Conservation (phyloP, 2,329 filamentous ascomycete genomes). For the Xylaria sp. region DNA sequence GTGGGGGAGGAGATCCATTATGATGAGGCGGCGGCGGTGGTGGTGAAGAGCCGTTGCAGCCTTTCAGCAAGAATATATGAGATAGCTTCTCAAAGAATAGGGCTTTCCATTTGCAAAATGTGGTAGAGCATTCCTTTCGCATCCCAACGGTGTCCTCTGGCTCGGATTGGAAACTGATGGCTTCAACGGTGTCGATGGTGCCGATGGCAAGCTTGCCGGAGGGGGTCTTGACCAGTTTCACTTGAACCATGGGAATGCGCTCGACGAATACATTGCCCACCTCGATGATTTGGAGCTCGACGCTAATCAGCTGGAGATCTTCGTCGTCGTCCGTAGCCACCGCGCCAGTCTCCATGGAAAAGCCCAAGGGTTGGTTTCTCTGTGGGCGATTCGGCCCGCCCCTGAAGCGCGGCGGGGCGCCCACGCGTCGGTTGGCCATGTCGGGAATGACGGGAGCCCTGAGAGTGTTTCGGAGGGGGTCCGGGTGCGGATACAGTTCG, state of each 20-base stretch:
- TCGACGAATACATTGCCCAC: constrained; percentile 67
- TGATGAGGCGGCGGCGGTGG: background rate
- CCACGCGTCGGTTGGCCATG: constrained; percentile 42
- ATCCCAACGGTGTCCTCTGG: constrained; percentile 47
- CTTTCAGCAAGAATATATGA: constrained; percentile 48
- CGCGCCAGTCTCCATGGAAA: constrained; percentile 57
- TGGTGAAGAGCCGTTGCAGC: constrained; percentile 51
- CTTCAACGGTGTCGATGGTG: constrained; percentile 55
- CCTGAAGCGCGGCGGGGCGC: constrained; percentile 48
- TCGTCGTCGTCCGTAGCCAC: constrained; percentile 62
- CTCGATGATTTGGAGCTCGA: constrained; percentile 70
- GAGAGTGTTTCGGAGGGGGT: constrained; percentile 58
- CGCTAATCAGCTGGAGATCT: constrained; percentile 61
- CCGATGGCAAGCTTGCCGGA: constrained; percentile 66
- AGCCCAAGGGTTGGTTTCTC: constrained; percentile 56
- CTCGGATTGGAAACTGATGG: constrained; percentile 46
- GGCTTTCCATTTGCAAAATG: constrained; percentile 66
- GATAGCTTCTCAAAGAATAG: constrained; percentile 59
- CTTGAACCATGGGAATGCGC: constrained; percentile 64
- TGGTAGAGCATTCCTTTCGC: constrained; percentile 52
- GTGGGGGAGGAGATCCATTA: background rate
- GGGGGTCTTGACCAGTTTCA: constrained; percentile 71
- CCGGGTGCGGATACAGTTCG: constrained; percentile 67
- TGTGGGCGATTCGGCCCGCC: constrained; percentile 42
- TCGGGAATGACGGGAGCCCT: constrained; percentile 59